Base-by-base conservation (phyloP, 305 asterid species). In the Caryopteris hybrid region DNA sequence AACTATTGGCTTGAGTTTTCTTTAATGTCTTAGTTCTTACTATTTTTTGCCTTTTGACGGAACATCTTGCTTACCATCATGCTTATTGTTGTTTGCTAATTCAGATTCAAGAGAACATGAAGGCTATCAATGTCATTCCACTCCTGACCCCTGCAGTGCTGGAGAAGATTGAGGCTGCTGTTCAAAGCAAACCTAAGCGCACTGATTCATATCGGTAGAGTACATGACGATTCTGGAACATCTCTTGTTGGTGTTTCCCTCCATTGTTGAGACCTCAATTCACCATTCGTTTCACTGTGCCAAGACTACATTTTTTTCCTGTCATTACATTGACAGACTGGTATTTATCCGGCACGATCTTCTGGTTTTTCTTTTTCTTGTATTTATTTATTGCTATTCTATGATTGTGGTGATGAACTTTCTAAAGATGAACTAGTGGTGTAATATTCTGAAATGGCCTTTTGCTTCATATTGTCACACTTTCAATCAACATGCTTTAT, bases 91-190 rank as follows among this genome's bases (percentile, higher is more conserved):
- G 68, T 34, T 11, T 41, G 55, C 38, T 43, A 6, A 61, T 61
- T 72, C 95, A 94, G 98, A 89, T 95, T 63, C 61, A 83, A 76
- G 99, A 91, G 81, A 95, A 95, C 83, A 95, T 95, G 99, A 91
- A 91, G 79, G 98, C 98, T 29, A 71, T 95, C 67, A 82, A 89
- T 69, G 96, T 83, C 42, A 89, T 95, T 74, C 99, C 99, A 2
- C 66, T 82, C 87, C 88, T 95, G 27, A 89, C 97, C 4, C 96
- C 98, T 4, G 74, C 71, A 0, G 91, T 95, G 68, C 16, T 89
- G 84, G 99, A 95, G 88, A 86, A 77, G 74, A 95, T 95, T 36
- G 99, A 95, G 74, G 86, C 92, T 50, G 80, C 83, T 56, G 92
- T 95, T 74, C 97, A 95, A 66, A 87, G 66, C 85, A 95, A 85